These are phyloP conservation scores for Microbotryum scabiosae DNA, from an alignment of 1,284 basidiomycete species.

Conservation along the genomic window DNA sequence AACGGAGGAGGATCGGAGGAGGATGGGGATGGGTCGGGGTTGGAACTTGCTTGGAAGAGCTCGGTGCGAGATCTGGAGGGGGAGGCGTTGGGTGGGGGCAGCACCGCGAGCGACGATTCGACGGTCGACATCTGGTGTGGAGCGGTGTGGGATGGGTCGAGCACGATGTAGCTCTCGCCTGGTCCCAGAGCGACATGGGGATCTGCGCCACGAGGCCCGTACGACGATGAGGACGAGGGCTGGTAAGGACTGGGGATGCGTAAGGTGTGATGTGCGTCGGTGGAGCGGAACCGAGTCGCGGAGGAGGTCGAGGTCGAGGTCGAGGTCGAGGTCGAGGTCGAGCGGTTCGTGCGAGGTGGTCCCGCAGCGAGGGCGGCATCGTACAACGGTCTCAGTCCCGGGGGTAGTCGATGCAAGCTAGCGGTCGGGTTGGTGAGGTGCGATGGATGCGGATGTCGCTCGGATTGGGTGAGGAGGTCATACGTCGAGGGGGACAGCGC, in stretches of 20 bases:
- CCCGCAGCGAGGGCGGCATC: constrained; percentile 36
- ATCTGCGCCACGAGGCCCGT: too few relatives aligned
- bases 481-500: constrained; percentile 75
- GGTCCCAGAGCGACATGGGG: too few relatives aligned
- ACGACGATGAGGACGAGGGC: too few relatives aligned
- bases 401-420: constrained; percentile 54
- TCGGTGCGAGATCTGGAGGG: constrained; percentile 42
- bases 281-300: not conserved
- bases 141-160: too few relatives aligned
- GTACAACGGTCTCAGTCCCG: constrained; percentile 34
- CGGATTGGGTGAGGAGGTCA: constrained; percentile 55
- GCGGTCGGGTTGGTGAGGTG: constrained; percentile 50
- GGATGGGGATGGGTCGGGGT: not conserved
- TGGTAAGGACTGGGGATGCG: too few relatives aligned
- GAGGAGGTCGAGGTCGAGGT: constrained; percentile 43
- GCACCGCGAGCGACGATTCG: too few relatives aligned
- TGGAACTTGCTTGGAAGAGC: constrained; percentile 47
- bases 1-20: constrained; percentile 7
- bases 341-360: constrained; percentile 38
- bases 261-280: not conserved
- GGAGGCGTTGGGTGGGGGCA: too few relatives aligned
- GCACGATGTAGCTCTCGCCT: too few relatives aligned
- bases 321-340: constrained; percentile 38
- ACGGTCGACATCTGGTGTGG: too few relatives aligned
- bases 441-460: constrained; percentile 49